Evolutionary conservation across 345 rosid genomes (phyloP), one percentile per base, ranked within the genome.

Genomic region (Populus nigra): DNA sequence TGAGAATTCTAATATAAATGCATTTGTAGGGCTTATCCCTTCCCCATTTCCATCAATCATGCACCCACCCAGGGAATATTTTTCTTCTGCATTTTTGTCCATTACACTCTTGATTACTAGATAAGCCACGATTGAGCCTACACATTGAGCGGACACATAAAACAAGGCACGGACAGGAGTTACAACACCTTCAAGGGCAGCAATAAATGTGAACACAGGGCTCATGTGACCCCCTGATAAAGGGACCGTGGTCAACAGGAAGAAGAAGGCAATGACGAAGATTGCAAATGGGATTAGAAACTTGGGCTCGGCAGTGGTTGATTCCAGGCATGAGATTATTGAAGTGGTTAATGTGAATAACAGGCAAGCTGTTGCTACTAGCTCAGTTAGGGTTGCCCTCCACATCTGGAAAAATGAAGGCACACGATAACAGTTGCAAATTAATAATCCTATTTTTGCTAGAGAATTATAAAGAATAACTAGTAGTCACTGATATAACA

Each of bases 61-160:
- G 76, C 93, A 90, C 7, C 89, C 90, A n/a, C 93, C 91, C 12
- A 87, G 73, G 6, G 82, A 76, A 76, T 78, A 88, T 29, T 77
- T 78, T 8, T 73, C 29, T 10, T 79, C 91, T 29, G 67, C 33
- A 13, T 49, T 77, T 12, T 68, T 75, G 78, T 49, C 71, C 73
- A 87, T 85, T 31, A 87, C 88, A 25, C 68, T 74, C 20, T 71
- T 71, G 68, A 87, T 65, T 27, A 81, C 49, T 1, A 73, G 27
- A 41, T 81, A 86, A 0, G 88, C 83, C 1, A 76, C 29, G 7
- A 83, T 75, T 10, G 87, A 84, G 1, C 93, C 81, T 7, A 68
- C 10, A 29, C 91, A 88, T 80, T 88, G 91, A 0, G 89, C 91
- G 55, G 78, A 22, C 27, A 87, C 33, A 62, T 90, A 88, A 38